Evolutionary conservation across 2,329 filamentous ascomycete species (phyloP).

Genomic region (Claviceps sorghi): DNA sequence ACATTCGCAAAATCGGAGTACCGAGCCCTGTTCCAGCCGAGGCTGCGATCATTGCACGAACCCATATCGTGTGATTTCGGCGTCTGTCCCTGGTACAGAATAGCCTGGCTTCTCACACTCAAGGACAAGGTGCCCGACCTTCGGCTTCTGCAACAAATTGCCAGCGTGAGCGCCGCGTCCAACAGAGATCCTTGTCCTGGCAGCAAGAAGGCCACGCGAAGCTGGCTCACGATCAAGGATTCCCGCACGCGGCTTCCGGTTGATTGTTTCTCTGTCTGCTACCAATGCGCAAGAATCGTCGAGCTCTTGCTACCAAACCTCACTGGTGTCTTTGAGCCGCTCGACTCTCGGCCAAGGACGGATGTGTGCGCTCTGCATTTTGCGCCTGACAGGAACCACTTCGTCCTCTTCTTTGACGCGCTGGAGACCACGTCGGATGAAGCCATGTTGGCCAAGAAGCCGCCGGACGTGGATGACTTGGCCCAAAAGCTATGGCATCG

Average conservation of each 20-base stretch:
- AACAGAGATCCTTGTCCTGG: conserved; percentile 43
- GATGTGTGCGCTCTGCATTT: conserved; percentile 58
- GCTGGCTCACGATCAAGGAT: conserved; percentile 66
- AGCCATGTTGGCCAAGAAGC: conserved; percentile 27
- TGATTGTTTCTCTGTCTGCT: conserved; percentile 60
- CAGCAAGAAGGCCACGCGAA: conserved; percentile 36
- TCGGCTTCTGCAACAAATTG: conserved; percentile 54
- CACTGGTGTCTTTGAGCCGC: conserved; percentile 46
- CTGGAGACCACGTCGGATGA: conserved; percentile 43
- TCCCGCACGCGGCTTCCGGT: conserved; percentile 49
- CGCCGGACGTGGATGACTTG: conserved; percentile 46
- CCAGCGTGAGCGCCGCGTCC: conserved; percentile 37
- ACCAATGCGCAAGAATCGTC: conserved; percentile 56
- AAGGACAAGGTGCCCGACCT: conserved; percentile 55
- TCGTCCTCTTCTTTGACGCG: conserved; percentile 44
- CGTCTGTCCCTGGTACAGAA: conserved; percentile 60
- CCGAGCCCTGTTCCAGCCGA: conserved; percentile 44
- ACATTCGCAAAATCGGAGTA: conserved; percentile 58
- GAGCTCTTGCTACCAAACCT: conserved; percentile 62
- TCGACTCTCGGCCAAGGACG: conserved; percentile 30
- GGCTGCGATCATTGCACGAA: conserved; percentile 41
- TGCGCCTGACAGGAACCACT: conserved; percentile 34
- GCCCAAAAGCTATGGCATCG: conserved; percentile 48
- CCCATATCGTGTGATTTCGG: conserved; percentile 66
- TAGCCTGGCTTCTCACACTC: conserved; percentile 68